These are phyloP conservation scores for Cercophora scortea DNA, from an alignment of 495 filamentous ascomycete genomes.

Conservation along the genomic window DNA sequence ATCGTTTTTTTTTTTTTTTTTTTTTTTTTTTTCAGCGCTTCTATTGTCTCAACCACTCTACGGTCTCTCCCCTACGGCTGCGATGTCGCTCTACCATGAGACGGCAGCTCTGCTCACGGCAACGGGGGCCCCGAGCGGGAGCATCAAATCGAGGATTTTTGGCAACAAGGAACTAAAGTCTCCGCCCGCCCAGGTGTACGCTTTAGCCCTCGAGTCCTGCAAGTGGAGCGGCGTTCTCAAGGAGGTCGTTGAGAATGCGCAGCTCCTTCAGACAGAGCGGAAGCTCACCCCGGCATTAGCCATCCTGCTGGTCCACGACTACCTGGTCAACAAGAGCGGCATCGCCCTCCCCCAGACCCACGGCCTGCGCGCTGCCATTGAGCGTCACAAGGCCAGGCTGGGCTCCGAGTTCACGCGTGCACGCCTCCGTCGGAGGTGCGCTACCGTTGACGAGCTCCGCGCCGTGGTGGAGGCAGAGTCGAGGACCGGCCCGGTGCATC, in stretches of 20 bases:
- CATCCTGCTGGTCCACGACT: constrained; percentile 78
- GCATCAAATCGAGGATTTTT: constrained; percentile 78
- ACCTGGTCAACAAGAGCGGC: constrained; percentile 70
- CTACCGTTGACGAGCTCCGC: constrained; percentile 56
- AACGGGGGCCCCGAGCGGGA: constrained; percentile 48
- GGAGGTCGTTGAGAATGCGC: constrained; percentile 73
- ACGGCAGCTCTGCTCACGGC: constrained; percentile 64
- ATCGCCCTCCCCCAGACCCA: constrained; percentile 71
- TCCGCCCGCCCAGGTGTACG: constrained; percentile 74
- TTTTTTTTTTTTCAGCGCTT: too few relatives aligned
- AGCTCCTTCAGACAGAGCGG: constrained; percentile 62
- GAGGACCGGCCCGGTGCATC: constrained; percentile 34
- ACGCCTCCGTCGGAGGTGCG: constrained; percentile 60
- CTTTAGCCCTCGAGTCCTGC: constrained; percentile 70
- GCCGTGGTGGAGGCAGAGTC: constrained; percentile 42
- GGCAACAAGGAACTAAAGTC: constrained; percentile 62
- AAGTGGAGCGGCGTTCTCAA: constrained; percentile 86
- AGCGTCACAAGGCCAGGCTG: constrained; percentile 73
- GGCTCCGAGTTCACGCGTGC: constrained; percentile 73
- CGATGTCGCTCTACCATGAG: constrained; percentile 92
- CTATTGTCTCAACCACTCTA: too few relatives aligned
- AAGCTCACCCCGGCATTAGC: constrained; percentile 82
- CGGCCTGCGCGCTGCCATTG: constrained; percentile 63
- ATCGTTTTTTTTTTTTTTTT: too few relatives aligned
- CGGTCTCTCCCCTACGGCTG: too few relatives aligned